phyloP scores from a whole-genome alignment of 257 asterid species.

The Ophiorrhiza pumila region DNA sequence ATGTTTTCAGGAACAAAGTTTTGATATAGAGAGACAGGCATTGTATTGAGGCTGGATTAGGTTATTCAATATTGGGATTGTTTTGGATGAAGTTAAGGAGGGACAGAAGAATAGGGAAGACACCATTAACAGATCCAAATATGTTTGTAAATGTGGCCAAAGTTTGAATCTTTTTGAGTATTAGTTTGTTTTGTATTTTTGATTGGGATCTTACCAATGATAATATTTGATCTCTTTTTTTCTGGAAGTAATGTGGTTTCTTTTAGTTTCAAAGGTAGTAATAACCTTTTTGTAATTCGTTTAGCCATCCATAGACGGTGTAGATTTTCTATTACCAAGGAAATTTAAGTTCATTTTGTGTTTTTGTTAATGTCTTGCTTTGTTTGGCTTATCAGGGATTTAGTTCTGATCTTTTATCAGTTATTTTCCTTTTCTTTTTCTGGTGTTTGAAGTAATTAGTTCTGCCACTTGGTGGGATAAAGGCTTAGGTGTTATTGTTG shows the following conservation, averaged over 20 bases:
- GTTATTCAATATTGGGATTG: conserved; percentile 8
- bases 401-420: background rate
- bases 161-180: conserved; percentile 1
- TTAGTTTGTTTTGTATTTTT: background rate
- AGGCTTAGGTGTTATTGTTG: too few relatives aligned
- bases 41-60: conserved; percentile 15
- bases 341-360: background rate
- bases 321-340: background rate
- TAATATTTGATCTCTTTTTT: background rate
- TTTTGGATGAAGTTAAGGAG: conserved; percentile 15
- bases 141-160: conserved; percentile 7
- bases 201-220: background rate
- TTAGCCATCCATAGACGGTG: background rate
- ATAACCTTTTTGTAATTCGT: background rate
- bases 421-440: background rate
- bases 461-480: too few relatives aligned
- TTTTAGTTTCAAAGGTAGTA: background rate
- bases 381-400: conserved; percentile 3
- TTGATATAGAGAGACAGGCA: conserved; percentile 56
- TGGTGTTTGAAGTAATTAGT: background rate
- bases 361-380: background rate
- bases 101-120: conserved; percentile 10
- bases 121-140: background rate
- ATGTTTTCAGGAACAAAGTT: conserved; percentile 75
- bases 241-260: background rate